Conservation (phyloP, 139 green algal genomes). For the Asterochloris erici region DNA sequence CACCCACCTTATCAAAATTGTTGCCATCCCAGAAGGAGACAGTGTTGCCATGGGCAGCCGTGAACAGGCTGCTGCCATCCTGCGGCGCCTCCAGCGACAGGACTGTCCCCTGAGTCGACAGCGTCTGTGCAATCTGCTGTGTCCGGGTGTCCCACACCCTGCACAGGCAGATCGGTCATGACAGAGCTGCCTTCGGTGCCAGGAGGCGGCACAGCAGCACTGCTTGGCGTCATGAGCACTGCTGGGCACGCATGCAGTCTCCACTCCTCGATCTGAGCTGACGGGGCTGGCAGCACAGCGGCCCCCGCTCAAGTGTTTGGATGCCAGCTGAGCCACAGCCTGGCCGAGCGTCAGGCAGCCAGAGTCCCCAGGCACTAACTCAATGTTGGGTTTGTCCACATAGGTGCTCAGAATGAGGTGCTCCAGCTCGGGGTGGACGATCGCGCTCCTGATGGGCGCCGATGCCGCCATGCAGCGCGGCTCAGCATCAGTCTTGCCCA, state of each 20-base stretch:
- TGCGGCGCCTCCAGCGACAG: constrained; percentile 79
- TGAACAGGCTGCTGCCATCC: constrained; percentile 68
- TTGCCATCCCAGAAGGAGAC: constrained; percentile 75
- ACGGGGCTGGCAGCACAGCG: too few species aligned
- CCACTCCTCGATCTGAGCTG: too few species aligned
- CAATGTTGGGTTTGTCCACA: constrained; percentile 50
- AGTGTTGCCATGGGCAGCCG: constrained; percentile 72
- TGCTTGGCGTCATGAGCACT: too few species aligned
- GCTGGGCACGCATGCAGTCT: too few species aligned
- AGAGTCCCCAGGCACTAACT: constrained; percentile 22
- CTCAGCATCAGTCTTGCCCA: constrained; percentile 64
- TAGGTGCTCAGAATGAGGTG: constrained; percentile 68
- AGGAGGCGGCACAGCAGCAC: too few species aligned
- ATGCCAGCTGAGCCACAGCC: too few species aligned
- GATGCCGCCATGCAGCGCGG: constrained; percentile 43
- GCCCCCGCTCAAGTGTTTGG: too few species aligned
- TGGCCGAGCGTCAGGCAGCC: too few species aligned
- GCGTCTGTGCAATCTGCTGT: constrained; percentile 42
- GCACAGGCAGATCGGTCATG: constrained; percentile 4
- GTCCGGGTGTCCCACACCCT: constrained; percentile 86
- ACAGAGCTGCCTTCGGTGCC: too few species aligned
- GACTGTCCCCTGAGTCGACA: constrained; percentile 67
- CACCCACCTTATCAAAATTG: constrained; percentile 34
- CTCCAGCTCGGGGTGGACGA: constrained; percentile 56
- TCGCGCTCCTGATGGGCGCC: constrained; percentile 48